phyloP scores from a whole-genome alignment of 2,329 filamentous ascomycete species.

The Aureobasidium sp. region DNA sequence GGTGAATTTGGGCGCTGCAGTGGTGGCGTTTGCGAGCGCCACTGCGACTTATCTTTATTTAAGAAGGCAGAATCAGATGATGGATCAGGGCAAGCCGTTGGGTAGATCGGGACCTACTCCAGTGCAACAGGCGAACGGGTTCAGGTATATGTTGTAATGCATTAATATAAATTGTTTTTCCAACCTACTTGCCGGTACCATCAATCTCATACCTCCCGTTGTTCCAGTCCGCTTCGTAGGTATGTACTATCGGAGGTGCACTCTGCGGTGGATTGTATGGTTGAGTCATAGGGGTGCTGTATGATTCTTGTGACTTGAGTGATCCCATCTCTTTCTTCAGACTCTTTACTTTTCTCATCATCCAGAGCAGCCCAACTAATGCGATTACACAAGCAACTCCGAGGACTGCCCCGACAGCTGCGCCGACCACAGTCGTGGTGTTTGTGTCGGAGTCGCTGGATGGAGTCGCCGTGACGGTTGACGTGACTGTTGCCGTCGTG shows the following conservation, averaged over 20 bases:
- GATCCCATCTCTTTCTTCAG: conserved; percentile 13
- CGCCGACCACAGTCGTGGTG: conserved; percentile 13
- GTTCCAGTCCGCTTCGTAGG: conserved; percentile 13
- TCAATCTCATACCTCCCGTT: conserved; percentile 13
- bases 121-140: not conserved
- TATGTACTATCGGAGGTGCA: not conserved
- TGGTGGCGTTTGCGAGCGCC: conserved; percentile 1
- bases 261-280: not conserved
- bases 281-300: not conserved
- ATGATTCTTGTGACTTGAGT: not conserved
- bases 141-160: not conserved
- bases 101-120: conserved; percentile 10
- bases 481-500: conserved; percentile 6
- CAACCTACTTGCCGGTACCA: not conserved
- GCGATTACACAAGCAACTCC: conserved; percentile 16
- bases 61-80: conserved; percentile 6
- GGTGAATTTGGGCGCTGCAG: conserved; percentile 13
- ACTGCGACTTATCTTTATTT: conserved; percentile 12
- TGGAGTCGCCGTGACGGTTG: conserved; percentile 14
- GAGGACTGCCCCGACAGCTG: conserved; percentile 14
- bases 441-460: not conserved
- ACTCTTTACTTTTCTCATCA: conserved; percentile 15
- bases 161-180: not conserved
- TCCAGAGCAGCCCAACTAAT: conserved; percentile 12
- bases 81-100: conserved; percentile 5